Percentiles rank a stretch among this genome's conserved stretches.
Evolutionary conservation across 2,329 filamentous ascomycete species (phyloP).

Genomic region (Pseudovirgaria hyperparasitica): DNA sequence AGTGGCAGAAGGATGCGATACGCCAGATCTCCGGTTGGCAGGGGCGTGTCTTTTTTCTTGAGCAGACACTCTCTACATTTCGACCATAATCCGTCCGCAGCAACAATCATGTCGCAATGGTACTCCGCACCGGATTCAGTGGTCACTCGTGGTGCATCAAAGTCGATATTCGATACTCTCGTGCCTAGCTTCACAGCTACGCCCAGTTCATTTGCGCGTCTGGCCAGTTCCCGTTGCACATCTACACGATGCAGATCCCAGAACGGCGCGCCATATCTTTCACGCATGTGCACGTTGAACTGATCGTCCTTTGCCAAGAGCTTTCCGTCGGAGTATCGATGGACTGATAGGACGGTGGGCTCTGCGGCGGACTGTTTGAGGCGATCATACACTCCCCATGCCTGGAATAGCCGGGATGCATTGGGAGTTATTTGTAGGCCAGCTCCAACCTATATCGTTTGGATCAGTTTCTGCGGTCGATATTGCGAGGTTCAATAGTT

Average conservation of each 20-base stretch:
- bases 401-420: constrained; percentile 35
- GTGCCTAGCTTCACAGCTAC: constrained; percentile 38
- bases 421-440: constrained; percentile 25
- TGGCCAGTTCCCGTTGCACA: constrained; percentile 41
- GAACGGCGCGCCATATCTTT: constrained; percentile 45
- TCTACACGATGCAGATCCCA: constrained; percentile 50
- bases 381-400: constrained; percentile 36
- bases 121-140: constrained; percentile 28
- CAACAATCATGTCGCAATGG: constrained; percentile 45
- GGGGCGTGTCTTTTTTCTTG: constrained; percentile 33
- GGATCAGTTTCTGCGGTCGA: constrained; percentile 1
- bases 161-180: constrained; percentile 35
- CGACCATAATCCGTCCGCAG: constrained; percentile 53
- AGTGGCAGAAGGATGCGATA: constrained; percentile 47
- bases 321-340: constrained; percentile 38
- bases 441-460: constrained; percentile 16
- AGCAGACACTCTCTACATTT: constrained; percentile 39
- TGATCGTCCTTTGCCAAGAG: constrained; percentile 36
- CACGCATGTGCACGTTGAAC: constrained; percentile 41
- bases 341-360: constrained; percentile 38
- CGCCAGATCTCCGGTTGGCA: constrained; percentile 51
- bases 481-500: neutral
- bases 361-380: constrained; percentile 26
- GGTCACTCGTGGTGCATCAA: constrained; percentile 30
- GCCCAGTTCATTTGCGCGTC: constrained; percentile 40